A percentile compares a stretch with the other conserved stretches of the same genome.
These are phyloP conservation scores for Serendipita sp. DNA, from an alignment of 1,284 basidiomycete species.

Conservation along the genomic window DNA sequence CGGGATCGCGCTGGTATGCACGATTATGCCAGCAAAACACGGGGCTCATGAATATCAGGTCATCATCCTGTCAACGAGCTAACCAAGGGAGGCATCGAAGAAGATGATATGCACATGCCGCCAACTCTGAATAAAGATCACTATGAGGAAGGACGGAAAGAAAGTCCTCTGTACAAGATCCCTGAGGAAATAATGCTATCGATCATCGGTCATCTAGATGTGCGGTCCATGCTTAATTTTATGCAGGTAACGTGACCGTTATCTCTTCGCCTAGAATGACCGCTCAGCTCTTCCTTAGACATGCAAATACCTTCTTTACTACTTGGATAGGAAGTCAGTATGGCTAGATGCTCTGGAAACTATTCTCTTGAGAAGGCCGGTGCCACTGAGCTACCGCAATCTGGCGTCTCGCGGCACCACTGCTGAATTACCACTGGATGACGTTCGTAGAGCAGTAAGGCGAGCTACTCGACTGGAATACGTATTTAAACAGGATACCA, in stretches of 20 bases:
- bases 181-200: neutral
- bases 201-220: neutral
- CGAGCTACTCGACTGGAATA: neutral
- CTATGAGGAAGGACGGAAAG: too few species aligned
- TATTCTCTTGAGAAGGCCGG: neutral
- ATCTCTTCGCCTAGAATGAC: neutral
- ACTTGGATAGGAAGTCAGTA: neutral
- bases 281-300: neutral
- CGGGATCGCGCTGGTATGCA: too few species aligned
- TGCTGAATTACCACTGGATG: neutral
- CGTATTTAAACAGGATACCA: neutral
- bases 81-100: too few species aligned
- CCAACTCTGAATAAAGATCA: too few species aligned
- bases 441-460: neutral
- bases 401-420: neutral
- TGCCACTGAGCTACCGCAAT: neutral
- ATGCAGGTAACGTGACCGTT: neutral
- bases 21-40: too few species aligned
- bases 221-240: neutral
- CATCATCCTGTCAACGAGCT: too few species aligned
- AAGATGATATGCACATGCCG: too few species aligned
- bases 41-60: too few species aligned
- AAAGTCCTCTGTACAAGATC: neutral
- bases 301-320: neutral
- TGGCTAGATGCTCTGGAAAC: neutral